These are phyloP conservation scores for Auricularia heimuer DNA, from an alignment of 768 basidiomycete species.

Conservation along the genomic window DNA sequence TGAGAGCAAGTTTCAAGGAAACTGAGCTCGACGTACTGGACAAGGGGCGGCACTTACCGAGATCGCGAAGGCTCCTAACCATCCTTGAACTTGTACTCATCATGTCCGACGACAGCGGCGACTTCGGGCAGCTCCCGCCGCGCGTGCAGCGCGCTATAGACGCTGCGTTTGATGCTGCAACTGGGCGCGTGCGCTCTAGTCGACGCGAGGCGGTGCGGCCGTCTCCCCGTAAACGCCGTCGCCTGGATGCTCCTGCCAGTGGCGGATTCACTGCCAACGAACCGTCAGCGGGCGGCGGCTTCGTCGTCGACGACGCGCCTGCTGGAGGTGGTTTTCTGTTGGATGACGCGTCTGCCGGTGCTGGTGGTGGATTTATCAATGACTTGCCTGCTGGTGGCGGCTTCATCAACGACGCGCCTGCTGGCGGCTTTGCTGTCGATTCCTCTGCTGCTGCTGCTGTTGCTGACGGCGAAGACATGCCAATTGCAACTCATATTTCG, in stretches of 20 bases:
- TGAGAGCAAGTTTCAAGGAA: not conserved
- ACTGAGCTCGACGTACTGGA: no score
- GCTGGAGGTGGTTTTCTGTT: not conserved
- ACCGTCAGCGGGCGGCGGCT: not conserved
- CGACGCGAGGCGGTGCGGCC: not conserved
- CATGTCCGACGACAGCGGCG: not conserved
- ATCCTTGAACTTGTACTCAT: not conserved
- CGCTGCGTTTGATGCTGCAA: not conserved
- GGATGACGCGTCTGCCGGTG: not conserved
- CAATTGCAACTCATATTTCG: constrained; percentile 29
- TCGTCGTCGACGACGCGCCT: not conserved
- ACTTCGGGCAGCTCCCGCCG: not conserved
- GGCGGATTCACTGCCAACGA: not conserved
- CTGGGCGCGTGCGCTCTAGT: not conserved
- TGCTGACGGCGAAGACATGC: constrained; percentile 7
- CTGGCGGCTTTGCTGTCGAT: constrained; percentile 4
- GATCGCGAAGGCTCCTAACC: not conserved
- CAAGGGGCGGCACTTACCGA: no score
- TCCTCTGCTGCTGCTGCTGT: constrained; percentile 5
- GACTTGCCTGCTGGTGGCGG: constrained; percentile 2
- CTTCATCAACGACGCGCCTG: constrained; percentile 7
- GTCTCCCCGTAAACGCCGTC: not conserved
- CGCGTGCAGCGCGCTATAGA: not conserved
- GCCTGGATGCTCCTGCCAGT: not conserved
- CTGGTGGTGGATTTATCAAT: constrained; percentile 25